Conservation (phyloP, 2,329 filamentous ascomycete genomes). For the Aureobasidium sp. region DNA sequence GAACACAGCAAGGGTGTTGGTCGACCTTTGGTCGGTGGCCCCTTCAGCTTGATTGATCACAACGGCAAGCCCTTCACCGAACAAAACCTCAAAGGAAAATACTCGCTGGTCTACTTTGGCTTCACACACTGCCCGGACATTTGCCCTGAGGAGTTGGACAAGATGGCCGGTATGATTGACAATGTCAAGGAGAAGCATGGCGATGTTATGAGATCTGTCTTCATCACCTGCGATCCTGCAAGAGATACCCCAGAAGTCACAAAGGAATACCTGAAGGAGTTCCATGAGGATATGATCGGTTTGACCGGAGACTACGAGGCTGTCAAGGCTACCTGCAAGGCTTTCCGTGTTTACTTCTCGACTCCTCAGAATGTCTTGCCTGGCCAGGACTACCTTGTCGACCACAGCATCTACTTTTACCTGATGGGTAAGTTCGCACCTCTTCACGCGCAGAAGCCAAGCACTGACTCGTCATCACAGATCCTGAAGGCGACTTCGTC, state of each 20-base stretch:
- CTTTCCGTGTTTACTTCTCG: slow-evolving; percentile 94
- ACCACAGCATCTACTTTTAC: slow-evolving; percentile 99
- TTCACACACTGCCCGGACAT: slow-evolving; percentile 99
- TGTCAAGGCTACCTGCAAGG: slow-evolving; percentile 90
- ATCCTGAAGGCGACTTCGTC: slow-evolving; percentile 95
- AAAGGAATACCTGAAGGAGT: slow-evolving; percentile 80
- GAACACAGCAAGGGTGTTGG: slow-evolving; percentile 92
- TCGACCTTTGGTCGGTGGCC: slow-evolving; percentile 83
- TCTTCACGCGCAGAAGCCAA: neutral
- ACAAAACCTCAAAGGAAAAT: slow-evolving; percentile 76
- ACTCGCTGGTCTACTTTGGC: slow-evolving; percentile 88
- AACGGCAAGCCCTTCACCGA: slow-evolving; percentile 70
- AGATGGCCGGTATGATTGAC: slow-evolving; percentile 96
- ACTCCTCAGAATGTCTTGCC: slow-evolving; percentile 82
- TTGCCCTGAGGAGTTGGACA: slow-evolving; percentile 97
- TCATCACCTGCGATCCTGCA: slow-evolving; percentile 92
- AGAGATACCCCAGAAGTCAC: slow-evolving; percentile 80
- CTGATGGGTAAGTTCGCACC: slow-evolving; percentile 61
- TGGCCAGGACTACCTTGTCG: slow-evolving; percentile 93
- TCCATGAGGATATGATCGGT: slow-evolving; percentile 78
- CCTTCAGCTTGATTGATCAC: slow-evolving; percentile 75
- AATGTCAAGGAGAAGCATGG: slow-evolving; percentile 43
- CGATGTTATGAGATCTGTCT: slow-evolving; percentile 62
- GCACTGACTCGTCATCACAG: slow-evolving; percentile 33
- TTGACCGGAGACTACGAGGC: slow-evolving; percentile 90